Evolutionary conservation across 441 rosid species (phyloP), one percentile per base, ranked within the genome.

Genomic region (Melastoma candidum): DNA sequence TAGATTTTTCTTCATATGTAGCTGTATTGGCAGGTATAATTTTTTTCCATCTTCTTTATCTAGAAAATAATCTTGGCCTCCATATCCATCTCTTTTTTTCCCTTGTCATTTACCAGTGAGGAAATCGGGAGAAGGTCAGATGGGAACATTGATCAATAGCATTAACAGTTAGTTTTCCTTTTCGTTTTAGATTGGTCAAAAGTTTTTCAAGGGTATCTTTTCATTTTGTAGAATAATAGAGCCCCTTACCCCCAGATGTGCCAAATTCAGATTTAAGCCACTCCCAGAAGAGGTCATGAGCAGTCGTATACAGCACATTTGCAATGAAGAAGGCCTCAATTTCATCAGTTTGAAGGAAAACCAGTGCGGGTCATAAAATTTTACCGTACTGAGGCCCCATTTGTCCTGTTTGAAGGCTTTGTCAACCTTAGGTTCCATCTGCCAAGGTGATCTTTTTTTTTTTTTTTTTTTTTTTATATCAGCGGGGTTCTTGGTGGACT

Each of bases 191-290:
- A 29, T 29, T 7, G 36, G 36, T 29, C 5, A 29, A 29, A 3
- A 29, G 7, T 29, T 29, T 29, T 29, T 29, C 7, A 3, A 3
- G 36, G 36, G 36, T 29, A 7, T 29, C 46, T 57, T 29, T 41
- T 46, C 53, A 22, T 68, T 54, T 49, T 58, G 26, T 63, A 87
- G 96, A 83, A 89, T 89, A 67, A 93, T 17, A 17, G 98, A 89
- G 75, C 98, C 98, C 6, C 98, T 93, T 73, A 97, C 97, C 63
- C 88, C 97, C 26, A 86, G 98, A 74, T 93, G 98, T 78, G 97
- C 97, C 6, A 93, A 93, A 78, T 93, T 93, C 79, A 81, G 98
- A 74, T 93, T 93, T 70, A 93, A 86, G 75, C 90, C 97, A 60
- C 90, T 93, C 71, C 71, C 96, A 44, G 95, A 84, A 76, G 98